Evolutionary conservation across 768 basidiomycete species (phyloP).

Genomic region (Auriscalpium vulgare): DNA sequence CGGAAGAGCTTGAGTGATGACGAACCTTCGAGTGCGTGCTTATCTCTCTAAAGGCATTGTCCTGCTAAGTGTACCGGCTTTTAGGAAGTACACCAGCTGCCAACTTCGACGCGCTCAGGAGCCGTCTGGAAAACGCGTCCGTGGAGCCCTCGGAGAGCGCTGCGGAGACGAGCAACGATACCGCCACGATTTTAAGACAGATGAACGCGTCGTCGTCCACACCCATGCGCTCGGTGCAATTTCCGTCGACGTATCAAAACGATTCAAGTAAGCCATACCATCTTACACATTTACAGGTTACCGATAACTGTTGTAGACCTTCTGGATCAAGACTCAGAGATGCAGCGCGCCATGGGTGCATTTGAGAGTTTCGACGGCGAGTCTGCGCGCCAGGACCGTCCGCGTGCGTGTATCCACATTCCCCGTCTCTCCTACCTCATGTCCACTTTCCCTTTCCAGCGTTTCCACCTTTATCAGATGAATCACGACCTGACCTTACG

Average conservation of each 20-base stretch:
- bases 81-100: conserved; percentile 3
- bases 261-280: conserved; percentile 6
- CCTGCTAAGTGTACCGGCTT: neutral
- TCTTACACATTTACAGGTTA: neutral
- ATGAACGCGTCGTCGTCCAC: neutral
- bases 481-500: too few species aligned
- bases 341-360: conserved; percentile 14
- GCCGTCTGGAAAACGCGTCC: conserved; percentile 4
- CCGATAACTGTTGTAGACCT: conserved; percentile 6
- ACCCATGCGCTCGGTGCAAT: conserved; percentile 12
- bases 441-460: neutral
- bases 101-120: conserved; percentile 9
- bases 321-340: conserved; percentile 16
- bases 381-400: conserved; percentile 4
- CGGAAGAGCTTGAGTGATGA: conserved; percentile 15
- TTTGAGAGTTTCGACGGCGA: conserved; percentile 11
- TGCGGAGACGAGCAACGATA: conserved; percentile 7
- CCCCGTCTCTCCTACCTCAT: neutral
- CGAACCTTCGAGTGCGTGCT: conserved; percentile 9
- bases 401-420: conserved; percentile 4
- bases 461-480: neutral
- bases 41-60: neutral
- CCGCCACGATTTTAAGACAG: conserved; percentile 6
- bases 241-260: conserved; percentile 11
- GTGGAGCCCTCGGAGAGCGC: conserved; percentile 1